Conservation (phyloP, 192 early-diverging fungal species). For the Geranomyces michiganensis region DNA sequence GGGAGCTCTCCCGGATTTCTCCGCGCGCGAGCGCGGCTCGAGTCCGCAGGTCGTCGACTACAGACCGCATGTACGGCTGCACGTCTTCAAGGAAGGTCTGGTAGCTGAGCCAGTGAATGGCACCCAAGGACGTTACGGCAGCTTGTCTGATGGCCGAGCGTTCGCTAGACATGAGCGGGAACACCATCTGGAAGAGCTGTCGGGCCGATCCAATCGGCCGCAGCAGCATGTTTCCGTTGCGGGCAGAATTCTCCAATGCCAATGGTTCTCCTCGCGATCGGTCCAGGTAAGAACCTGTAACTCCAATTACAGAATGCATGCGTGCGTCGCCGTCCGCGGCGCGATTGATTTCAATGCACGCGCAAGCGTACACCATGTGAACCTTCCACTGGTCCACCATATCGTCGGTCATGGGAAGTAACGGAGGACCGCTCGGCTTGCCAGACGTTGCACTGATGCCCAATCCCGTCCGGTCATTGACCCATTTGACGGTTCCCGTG, state of each 20-base stretch:
- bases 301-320: constrained; percentile 7
- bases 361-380: constrained; percentile 72
- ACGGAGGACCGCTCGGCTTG: constrained; percentile 1
- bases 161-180: constrained; percentile 72
- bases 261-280: constrained; percentile 12
- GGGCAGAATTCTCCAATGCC: background rate
- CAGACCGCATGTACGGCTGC: constrained; percentile 55
- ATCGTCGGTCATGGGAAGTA: constrained; percentile 43
- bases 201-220: constrained; percentile 20
- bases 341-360: constrained; percentile 58
- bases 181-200: constrained; percentile 63
- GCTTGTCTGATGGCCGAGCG: constrained; percentile 67
- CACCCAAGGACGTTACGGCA: constrained; percentile 64
- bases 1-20: constrained; percentile 10
- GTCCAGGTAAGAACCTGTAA: constrained; percentile 21
- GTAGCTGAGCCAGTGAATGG: constrained; percentile 69
- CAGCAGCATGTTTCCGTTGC: background rate
- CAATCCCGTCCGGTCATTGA: constrained; percentile 20
- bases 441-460: constrained; percentile 3
- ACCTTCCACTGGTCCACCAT: constrained; percentile 77
- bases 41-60: constrained; percentile 68
- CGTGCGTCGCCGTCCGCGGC: constrained; percentile 6
- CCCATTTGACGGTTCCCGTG: constrained; percentile 28
- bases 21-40: constrained; percentile 31
- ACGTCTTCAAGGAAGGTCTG: constrained; percentile 69